Percentiles rank a stretch among this genome's conserved stretches.
phyloP scores from a whole-genome alignment of 305 asterid species.

The Plantago lanceolata region DNA sequence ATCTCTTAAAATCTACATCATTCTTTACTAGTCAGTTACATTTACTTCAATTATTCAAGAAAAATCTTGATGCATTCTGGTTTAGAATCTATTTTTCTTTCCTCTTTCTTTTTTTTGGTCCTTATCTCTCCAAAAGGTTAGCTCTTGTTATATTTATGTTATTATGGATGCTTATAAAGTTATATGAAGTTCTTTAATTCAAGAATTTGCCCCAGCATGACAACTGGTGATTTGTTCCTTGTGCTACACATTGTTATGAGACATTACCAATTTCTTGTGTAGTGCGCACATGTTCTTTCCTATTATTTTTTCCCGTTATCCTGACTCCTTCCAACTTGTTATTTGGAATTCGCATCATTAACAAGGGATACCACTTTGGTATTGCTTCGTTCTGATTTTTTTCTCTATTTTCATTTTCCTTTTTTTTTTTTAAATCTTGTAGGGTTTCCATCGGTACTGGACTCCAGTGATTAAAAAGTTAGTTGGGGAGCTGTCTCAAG shows the following conservation, averaged over 20 bases:
- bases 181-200: neutral
- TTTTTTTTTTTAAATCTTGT: conserved; percentile 25
- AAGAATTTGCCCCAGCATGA: neutral
- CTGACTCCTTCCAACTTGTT: neutral
- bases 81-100: neutral
- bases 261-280: no score
- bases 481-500: conserved; percentile 69
- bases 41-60: neutral
- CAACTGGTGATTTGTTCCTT: neutral
- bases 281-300: neutral
- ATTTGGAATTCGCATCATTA: neutral
- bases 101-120: neutral
- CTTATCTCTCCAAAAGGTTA: neutral
- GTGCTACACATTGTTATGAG: neutral
- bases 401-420: conserved; percentile 13
- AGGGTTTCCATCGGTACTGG: conserved; percentile 95
- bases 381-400: conserved; percentile 13
- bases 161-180: neutral
- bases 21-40: neutral
- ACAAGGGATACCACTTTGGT: neutral
- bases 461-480: conserved; percentile 62
- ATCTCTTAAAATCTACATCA: no score
- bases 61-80: neutral
- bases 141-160: neutral
- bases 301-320: neutral